Percentiles rank a stretch among this genome's conserved stretches.
phyloP scores from a whole-genome alignment of 2,329 filamentous ascomycete species.

The Plenodomus biglobosus region DNA sequence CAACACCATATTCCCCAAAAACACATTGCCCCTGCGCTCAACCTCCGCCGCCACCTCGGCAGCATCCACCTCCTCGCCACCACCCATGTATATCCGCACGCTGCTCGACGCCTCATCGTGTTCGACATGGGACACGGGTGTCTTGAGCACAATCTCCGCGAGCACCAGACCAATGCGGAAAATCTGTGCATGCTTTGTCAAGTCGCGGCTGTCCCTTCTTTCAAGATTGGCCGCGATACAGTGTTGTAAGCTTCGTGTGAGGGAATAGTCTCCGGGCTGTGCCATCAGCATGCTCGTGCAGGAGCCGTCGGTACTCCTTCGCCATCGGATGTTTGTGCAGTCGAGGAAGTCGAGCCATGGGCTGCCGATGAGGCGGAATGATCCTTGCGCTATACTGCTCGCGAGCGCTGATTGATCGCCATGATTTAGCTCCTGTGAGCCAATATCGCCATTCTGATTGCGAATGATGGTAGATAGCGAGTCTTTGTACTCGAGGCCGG shows the following conservation, averaged over 20 bases:
- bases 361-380: slow-evolving; percentile 28
- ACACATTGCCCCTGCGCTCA: slow-evolving; percentile 19
- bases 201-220: slow-evolving; percentile 11
- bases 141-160: slow-evolving; percentile 25
- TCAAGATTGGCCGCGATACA: slow-evolving; percentile 8
- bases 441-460: slow-evolving; percentile 11
- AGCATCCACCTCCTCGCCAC: slow-evolving; percentile 19
- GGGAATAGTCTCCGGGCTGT: slow-evolving; percentile 13
- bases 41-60: slow-evolving; percentile 26
- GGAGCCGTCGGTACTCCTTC: slow-evolving; percentile 16
- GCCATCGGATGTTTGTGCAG: slow-evolving; percentile 28
- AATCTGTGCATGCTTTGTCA: slow-evolving; percentile 26
- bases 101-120: slow-evolving; percentile 11
- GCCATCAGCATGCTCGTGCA: slow-evolving; percentile 30
- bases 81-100: slow-evolving; percentile 16
- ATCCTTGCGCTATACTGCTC: slow-evolving; percentile 24
- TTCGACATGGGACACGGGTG: slow-evolving; percentile 18
- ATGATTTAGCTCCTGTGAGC: slow-evolving; percentile 26
- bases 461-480: slow-evolving; percentile 22
- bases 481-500: slow-evolving; percentile 27
- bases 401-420: slow-evolving; percentile 29
- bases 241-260: slow-evolving; percentile 16
- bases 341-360: slow-evolving; percentile 27
- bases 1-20: slow-evolving; percentile 29
- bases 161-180: slow-evolving; percentile 33